phyloP scores from a whole-genome alignment of 1,284 basidiomycete species.

The Tilletia caries region DNA sequence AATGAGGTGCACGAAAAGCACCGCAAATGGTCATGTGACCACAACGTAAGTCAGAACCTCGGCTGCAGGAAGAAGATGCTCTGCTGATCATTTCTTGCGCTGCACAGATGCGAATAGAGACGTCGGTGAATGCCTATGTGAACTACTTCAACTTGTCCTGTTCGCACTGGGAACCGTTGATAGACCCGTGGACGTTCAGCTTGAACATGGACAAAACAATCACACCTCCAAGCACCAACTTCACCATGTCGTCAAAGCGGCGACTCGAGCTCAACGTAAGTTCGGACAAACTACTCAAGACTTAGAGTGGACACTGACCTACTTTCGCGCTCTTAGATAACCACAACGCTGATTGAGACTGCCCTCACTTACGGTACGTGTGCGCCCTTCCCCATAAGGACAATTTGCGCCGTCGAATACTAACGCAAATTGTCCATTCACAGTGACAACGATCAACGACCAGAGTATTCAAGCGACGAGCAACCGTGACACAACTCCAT shows the following conservation, averaged over 20 bases:
- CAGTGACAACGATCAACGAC: constrained; percentile 66
- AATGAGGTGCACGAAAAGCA: constrained; percentile 81
- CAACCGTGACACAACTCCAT: constrained; percentile 77
- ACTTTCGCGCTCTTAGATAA: constrained; percentile 51
- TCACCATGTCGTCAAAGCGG: constrained; percentile 72
- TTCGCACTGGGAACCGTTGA: constrained; percentile 97
- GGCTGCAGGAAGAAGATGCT: constrained; percentile 74
- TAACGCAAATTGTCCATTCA: too few relatives aligned
- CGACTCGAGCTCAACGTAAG: constrained; percentile 76
- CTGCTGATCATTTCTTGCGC: neutral
- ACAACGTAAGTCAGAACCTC: too few relatives aligned
- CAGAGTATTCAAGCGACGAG: constrained; percentile 58
- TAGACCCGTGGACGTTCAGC: constrained; percentile 86
- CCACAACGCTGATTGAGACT: constrained; percentile 84
- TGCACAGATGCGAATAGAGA: constrained; percentile 57
- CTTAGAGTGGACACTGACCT: neutral
- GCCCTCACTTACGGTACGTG: constrained; percentile 64
- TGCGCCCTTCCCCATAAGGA: neutral
- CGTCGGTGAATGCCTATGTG: constrained; percentile 66
- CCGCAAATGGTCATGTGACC: constrained; percentile 85
- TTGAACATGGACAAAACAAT: constrained; percentile 50
- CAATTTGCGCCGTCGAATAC: too few relatives aligned
- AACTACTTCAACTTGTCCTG: constrained; percentile 97
- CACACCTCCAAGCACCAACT: constrained; percentile 59
- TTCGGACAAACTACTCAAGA: constrained; percentile 52